Evolutionary conservation across 192 early-diverging fungal species (phyloP).

Genomic region (Coemansia sp.): DNA sequence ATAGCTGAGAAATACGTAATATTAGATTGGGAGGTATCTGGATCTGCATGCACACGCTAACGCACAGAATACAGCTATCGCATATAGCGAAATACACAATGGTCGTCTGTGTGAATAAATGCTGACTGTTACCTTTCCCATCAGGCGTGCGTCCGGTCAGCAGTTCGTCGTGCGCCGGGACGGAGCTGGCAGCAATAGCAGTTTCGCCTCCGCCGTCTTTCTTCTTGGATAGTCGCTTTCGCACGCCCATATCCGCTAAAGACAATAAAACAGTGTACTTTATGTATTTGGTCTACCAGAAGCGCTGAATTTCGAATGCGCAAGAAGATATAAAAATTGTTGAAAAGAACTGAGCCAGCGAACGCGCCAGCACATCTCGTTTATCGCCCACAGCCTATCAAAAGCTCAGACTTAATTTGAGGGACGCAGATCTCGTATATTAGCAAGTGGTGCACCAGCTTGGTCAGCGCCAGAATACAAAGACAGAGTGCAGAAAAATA

Average conservation of each 20-base stretch:
- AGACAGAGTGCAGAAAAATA: background rate
- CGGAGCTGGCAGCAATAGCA: background rate
- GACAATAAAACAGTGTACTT: background rate
- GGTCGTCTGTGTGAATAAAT: background rate
- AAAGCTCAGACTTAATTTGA: too few relatives aligned
- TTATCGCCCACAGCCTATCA: background rate
- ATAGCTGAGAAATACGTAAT: background rate
- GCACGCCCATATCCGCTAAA: conserved; percentile 26
- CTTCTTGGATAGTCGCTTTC: conserved; percentile 33
- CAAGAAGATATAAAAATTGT: background rate
- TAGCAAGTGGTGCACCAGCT: background rate
- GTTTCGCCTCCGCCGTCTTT: conserved; percentile 3
- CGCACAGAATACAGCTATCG: background rate
- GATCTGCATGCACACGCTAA: background rate
- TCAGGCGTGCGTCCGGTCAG: conserved; percentile 44
- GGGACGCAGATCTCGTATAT: too few relatives aligned
- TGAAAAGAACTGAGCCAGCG: background rate
- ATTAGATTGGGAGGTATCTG: background rate
- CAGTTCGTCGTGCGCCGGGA: conserved; percentile 11
- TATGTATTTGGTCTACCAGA: background rate
- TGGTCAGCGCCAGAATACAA: background rate
- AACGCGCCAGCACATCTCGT: background rate
- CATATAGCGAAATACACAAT: background rate
- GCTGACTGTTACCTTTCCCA: conserved; percentile 36
- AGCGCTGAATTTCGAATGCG: background rate